These are phyloP conservation scores for Vinca minor DNA, from an alignment of 257 asterid genomes.

Conservation along the genomic window DNA sequence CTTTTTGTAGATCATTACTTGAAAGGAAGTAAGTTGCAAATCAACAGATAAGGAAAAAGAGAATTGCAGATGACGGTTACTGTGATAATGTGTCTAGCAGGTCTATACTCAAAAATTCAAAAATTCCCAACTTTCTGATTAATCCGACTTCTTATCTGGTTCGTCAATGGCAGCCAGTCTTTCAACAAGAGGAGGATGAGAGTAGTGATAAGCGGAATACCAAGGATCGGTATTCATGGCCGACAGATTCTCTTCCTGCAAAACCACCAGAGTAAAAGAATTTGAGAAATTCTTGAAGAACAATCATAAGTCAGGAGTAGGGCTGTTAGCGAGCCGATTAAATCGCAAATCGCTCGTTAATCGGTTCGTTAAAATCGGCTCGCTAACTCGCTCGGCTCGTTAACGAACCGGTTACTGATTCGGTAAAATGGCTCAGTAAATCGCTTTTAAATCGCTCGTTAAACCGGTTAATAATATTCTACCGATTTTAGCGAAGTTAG, in stretches of 20 bases:
- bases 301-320: background rate
- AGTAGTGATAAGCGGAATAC: slow-evolving; percentile 95
- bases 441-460: too few species aligned
- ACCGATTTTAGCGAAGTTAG: too few species aligned
- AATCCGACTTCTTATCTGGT: slow-evolving; percentile 67
- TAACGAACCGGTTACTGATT: too few species aligned
- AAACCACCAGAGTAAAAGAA: slow-evolving; percentile 2
- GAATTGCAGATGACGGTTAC: too few species aligned
- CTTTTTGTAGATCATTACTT: background rate
- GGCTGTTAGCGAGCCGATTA: too few species aligned
- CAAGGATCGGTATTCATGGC: slow-evolving; percentile 92
- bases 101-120: slow-evolving; percentile 3
- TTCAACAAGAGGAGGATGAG: slow-evolving; percentile 95
- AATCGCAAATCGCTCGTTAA: too few species aligned
- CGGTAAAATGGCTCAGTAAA: too few species aligned
- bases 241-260: slow-evolving; percentile 86
- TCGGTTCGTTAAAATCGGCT: too few species aligned
- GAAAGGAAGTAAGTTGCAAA: background rate
- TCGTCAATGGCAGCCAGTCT: slow-evolving; percentile 76
- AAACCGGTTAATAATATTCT: too few species aligned
- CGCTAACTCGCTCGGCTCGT: too few species aligned
- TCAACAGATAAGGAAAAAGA: too few species aligned
- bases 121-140: slow-evolving; percentile 7
- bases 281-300: background rate
- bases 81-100: too few species aligned